Evolutionary conservation across 2,329 filamentous ascomycete species (phyloP).

Genomic region (Pseudogymnoascus sp.): DNA sequence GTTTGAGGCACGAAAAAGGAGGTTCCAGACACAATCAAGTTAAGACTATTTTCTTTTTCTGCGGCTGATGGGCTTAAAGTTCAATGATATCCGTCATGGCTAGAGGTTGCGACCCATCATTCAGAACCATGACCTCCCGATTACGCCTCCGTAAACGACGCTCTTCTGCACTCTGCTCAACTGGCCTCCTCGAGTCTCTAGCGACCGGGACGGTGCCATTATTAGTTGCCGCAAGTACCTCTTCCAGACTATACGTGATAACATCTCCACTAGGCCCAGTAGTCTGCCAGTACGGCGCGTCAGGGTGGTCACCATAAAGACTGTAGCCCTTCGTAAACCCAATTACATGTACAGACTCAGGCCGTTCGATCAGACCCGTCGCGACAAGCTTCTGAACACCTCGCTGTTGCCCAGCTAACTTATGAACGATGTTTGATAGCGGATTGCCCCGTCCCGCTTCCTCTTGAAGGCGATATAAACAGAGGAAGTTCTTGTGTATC

Average conservation of each 20-base stretch:
- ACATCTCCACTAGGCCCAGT: neutral
- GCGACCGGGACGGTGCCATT: constrained; percentile 22
- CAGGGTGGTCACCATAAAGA: neutral
- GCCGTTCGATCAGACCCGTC: constrained; percentile 37
- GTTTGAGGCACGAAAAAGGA: neutral
- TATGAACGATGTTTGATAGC: neutral
- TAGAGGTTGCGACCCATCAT: constrained; percentile 73
- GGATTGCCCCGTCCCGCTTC: constrained; percentile 28
- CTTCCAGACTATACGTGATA: neutral
- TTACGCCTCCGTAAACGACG: constrained; percentile 68
- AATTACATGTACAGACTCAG: constrained; percentile 34
- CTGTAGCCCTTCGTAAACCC: constrained; percentile 20
- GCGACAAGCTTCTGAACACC: constrained; percentile 26
- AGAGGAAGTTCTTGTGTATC: constrained; percentile 46
- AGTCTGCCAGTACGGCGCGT: neutral
- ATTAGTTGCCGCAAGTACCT: constrained; percentile 19
- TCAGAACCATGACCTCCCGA: constrained; percentile 84
- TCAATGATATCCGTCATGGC: constrained; percentile 75
- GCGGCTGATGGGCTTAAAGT: neutral
- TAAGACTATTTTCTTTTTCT: neutral
- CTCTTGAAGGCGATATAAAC: constrained; percentile 26
- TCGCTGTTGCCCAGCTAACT: constrained; percentile 13
- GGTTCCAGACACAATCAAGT: neutral
- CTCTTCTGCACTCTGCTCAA: constrained; percentile 58
- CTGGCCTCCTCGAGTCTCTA: constrained; percentile 30